Evolutionary conservation across 2,329 filamentous ascomycete species (phyloP).

Genomic region (Didymella keratinophila): DNA sequence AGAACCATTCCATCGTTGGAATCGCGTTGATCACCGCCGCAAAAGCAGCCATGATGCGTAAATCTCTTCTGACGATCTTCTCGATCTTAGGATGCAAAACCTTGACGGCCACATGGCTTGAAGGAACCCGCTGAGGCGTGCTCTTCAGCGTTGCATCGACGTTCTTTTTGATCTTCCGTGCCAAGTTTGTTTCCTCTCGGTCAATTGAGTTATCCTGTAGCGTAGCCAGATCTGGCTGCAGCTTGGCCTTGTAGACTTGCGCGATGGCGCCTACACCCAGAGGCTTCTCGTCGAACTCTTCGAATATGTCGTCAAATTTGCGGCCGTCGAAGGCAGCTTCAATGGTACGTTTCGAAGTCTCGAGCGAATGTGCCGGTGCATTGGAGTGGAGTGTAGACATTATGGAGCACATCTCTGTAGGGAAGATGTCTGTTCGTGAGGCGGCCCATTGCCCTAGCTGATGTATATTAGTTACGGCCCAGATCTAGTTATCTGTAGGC

Average conservation of each 20-base stretch:
- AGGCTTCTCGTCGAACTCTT: slow-evolving; percentile 89
- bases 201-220: slow-evolving; percentile 66
- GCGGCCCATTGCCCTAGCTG: slow-evolving; percentile 98
- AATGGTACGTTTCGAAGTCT: slow-evolving; percentile 79
- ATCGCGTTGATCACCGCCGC: slow-evolving; percentile 83
- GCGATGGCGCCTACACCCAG: slow-evolving; percentile 95
- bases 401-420: slow-evolving; percentile 85
- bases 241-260: slow-evolving; percentile 94
- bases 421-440: slow-evolving; percentile 95
- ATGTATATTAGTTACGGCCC: slow-evolving; percentile 26
- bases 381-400: slow-evolving; percentile 97
- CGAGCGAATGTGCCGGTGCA: slow-evolving; percentile 88
- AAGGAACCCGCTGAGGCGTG: slow-evolving; percentile 83
- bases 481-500: background rate
- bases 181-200: slow-evolving; percentile 63
- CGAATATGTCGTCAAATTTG: slow-evolving; percentile 88
- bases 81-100: slow-evolving; percentile 94
- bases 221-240: slow-evolving; percentile 78
- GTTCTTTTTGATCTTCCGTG: slow-evolving; percentile 76
- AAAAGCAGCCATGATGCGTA: slow-evolving; percentile 94
- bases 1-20: slow-evolving; percentile 96
- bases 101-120: slow-evolving; percentile 92
- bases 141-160: slow-evolving; percentile 88
- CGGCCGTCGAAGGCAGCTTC: slow-evolving; percentile 81
- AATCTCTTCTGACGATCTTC: slow-evolving; percentile 84